phyloP scores from a whole-genome alignment of 2,329 filamentous ascomycete species.

The Colletotrichum siamense region DNA sequence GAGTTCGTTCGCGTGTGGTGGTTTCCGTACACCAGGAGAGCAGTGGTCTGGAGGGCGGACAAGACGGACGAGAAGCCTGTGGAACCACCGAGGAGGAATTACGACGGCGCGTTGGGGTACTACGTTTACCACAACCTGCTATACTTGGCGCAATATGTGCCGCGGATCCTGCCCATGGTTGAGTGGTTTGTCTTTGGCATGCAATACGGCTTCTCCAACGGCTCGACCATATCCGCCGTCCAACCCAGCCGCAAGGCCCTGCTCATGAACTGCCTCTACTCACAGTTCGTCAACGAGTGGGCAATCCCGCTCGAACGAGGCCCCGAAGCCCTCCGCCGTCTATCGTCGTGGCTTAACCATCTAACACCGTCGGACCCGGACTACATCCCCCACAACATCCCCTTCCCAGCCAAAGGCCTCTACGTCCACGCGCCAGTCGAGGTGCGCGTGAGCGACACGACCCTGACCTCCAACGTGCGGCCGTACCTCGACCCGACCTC shows the following conservation, averaged over 20 bases:
- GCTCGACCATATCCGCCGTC: constrained; percentile 72
- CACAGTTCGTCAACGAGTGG: constrained; percentile 99
- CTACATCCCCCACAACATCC: constrained; percentile 72
- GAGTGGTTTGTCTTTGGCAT: constrained; percentile 98
- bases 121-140: constrained; percentile 92
- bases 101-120: constrained; percentile 82
- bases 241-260: constrained; percentile 82
- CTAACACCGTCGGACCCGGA: constrained; percentile 66
- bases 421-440: constrained; percentile 92
- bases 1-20: constrained; percentile 98
- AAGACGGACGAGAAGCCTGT: constrained; percentile 69
- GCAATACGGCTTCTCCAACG: constrained; percentile 90
- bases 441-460: constrained; percentile 83
- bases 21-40: constrained; percentile 90
- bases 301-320: constrained; percentile 86
- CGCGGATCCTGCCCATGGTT: constrained; percentile 81
- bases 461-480: constrained; percentile 37
- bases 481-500: constrained; percentile 73
- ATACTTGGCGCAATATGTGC: constrained; percentile 78
- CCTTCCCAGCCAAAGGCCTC: constrained; percentile 78
- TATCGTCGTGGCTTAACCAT: constrained; percentile 84
- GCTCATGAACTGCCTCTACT: constrained; percentile 96
- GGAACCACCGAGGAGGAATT: constrained; percentile 73
- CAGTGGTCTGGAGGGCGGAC: constrained; percentile 89
- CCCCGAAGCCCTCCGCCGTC: constrained; percentile 82